Evolutionary conservation across 352 stramenopile genomes (phyloP).

Genomic region (Pythium rishiriense): DNA sequence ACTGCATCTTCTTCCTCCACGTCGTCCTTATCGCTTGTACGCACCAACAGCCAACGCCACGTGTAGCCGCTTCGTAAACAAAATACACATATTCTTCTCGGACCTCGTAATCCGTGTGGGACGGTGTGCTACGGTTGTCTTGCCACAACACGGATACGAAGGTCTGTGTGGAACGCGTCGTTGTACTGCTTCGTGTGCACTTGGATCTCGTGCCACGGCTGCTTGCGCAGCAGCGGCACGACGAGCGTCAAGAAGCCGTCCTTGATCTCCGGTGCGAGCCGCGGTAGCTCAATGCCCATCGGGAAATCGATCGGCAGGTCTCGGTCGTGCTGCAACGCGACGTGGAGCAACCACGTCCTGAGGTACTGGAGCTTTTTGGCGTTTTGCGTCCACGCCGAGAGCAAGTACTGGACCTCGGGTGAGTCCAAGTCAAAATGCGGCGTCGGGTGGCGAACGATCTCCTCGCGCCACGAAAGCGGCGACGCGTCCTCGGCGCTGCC

Average conservation of each 20-base stretch:
- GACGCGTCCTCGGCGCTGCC: background rate
- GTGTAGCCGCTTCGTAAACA: background rate
- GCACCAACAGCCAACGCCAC: background rate
- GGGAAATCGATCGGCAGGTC: conserved; percentile 53
- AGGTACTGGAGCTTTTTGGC: conserved; percentile 70
- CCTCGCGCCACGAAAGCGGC: conserved; percentile 45
- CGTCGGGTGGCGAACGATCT: conserved; percentile 68
- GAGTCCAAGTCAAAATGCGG: conserved; percentile 74
- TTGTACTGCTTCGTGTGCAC: conserved; percentile 67
- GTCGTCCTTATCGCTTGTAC: background rate
- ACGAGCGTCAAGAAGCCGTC: conserved; percentile 78
- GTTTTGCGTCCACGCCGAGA: conserved; percentile 66
- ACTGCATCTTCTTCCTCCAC: conserved; percentile 2
- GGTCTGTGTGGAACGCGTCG: conserved; percentile 58
- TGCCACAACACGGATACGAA: conserved; percentile 63
- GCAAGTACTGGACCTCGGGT: conserved; percentile 70
- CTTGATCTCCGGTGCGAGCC: conserved; percentile 64
- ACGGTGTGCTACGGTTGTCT: conserved; percentile 13
- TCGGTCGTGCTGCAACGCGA: conserved; percentile 35
- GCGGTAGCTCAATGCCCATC: conserved; percentile 65
- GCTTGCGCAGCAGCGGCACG: conserved; percentile 72
- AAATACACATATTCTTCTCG: background rate
- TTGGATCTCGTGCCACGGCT: conserved; percentile 60
- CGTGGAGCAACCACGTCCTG: conserved; percentile 61
- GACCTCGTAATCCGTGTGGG: background rate